A percentile compares a stretch with the other conserved stretches of the same genome.
Conservation (phyloP, 1,284 basidiomycete genomes). For the Sparassis latifolia region DNA sequence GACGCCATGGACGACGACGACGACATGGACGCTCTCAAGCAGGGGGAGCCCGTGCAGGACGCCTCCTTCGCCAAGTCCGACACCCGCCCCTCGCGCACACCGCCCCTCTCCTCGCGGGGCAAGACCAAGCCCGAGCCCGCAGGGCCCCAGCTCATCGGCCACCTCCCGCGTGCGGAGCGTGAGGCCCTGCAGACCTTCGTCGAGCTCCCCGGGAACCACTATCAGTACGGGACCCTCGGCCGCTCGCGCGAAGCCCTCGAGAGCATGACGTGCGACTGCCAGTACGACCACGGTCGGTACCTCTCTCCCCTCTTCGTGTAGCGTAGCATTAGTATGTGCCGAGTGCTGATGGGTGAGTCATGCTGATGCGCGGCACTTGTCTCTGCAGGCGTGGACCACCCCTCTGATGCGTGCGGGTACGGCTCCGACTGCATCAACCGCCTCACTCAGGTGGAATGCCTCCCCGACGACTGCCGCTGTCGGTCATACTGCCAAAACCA, state of each 20-base stretch:
- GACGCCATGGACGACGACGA: constrained; percentile 17
- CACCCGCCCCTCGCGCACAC: constrained; percentile 27
- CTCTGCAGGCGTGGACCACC: constrained; percentile 47
- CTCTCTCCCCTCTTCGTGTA: constrained; percentile 10
- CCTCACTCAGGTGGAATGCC: constrained; percentile 94
- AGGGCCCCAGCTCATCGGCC: constrained; percentile 59
- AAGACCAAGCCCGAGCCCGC: constrained; percentile 24
- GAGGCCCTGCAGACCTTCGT: constrained; percentile 70
- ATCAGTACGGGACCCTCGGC: constrained; percentile 86
- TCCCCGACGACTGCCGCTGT: constrained; percentile 84
- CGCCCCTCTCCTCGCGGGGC: constrained; percentile 14
- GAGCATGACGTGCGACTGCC: constrained; percentile 91
- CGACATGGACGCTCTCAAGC: constrained; percentile 15
- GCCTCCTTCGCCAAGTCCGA: constrained; percentile 10
- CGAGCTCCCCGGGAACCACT: constrained; percentile 75
- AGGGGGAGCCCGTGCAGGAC: constrained; percentile 14
- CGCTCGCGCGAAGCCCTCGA: constrained; percentile 84
- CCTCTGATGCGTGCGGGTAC: constrained; percentile 76
- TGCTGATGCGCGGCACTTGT: background rate
- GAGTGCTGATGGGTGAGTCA: constrained; percentile 6
- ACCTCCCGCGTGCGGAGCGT: constrained; percentile 45
- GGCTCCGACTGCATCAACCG: constrained; percentile 95
- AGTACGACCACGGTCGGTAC: constrained; percentile 73
- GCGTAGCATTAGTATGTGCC: constrained; percentile 1
- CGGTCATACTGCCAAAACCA: constrained; percentile 85